A percentile compares a stretch with the other conserved stretches of the same genome.
Conservation (phyloP, 805 yeast genomes). For the Saccharomycopsis synnaedendra region DNA sequence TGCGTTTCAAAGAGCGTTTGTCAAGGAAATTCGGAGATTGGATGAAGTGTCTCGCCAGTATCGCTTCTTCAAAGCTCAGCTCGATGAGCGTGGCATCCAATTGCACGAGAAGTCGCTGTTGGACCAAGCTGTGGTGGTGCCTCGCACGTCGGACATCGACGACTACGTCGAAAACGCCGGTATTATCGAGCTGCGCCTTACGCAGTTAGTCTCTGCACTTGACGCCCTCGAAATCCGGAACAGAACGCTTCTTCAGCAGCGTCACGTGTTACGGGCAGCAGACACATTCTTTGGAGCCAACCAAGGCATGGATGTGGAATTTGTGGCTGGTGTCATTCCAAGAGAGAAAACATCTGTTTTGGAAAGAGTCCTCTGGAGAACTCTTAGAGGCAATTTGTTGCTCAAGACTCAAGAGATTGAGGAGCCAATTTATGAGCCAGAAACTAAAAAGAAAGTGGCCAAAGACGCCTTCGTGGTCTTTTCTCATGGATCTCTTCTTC, state of each 20-base stretch:
- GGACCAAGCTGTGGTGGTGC: constrained; percentile 21
- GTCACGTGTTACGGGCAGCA: constrained; percentile 39
- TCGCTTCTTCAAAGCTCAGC: constrained; percentile 22
- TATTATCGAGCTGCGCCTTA: constrained; percentile 41
- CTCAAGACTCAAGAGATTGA: constrained; percentile 46
- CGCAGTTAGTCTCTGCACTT: constrained; percentile 36
- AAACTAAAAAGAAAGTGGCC: constrained; percentile 34
- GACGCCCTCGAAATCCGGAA: constrained; percentile 36
- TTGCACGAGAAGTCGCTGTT: constrained; percentile 16
- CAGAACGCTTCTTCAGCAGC: constrained; percentile 50
- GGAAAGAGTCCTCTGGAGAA: constrained; percentile 66
- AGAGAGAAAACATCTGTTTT: constrained; percentile 48
- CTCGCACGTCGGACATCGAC: constrained; percentile 35
- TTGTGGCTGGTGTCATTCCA: constrained; percentile 56
- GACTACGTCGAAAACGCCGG: constrained; percentile 39
- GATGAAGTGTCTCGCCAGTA: constrained; percentile 26
- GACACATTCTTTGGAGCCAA: constrained; percentile 31
- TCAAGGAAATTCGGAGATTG: constrained; percentile 28
- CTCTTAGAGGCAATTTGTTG: constrained; percentile 59
- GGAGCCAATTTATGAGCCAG: constrained; percentile 45
- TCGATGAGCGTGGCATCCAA: constrained; percentile 18
- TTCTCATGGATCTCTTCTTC: constrained; percentile 55
- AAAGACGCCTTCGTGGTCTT: constrained; percentile 58
- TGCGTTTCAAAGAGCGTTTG: constrained; percentile 35
- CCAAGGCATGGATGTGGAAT: constrained; percentile 26